Evolutionary conservation across 768 basidiomycete species (phyloP).

Genomic region (Rhodotorula diobovata): DNA sequence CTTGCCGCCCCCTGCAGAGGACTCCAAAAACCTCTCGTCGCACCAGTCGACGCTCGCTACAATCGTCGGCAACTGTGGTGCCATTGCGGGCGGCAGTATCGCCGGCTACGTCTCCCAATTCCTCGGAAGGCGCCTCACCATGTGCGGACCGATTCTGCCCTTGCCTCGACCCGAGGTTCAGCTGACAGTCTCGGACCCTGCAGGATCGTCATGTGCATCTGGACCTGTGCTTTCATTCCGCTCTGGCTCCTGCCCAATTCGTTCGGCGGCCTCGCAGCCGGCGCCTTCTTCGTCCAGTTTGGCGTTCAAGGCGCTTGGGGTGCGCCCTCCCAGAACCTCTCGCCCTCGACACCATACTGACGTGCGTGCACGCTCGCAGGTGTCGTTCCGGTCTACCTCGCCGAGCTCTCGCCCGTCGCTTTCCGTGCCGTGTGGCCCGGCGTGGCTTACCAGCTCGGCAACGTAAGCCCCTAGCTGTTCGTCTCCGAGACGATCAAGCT

Average conservation of each 20-base stretch:
- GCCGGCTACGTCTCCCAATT: slow-evolving; percentile 58
- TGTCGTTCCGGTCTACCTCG: slow-evolving; percentile 66
- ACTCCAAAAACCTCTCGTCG: slow-evolving; percentile 31
- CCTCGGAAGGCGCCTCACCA: slow-evolving; percentile 76
- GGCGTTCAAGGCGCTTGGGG: slow-evolving; percentile 15
- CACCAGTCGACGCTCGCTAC: slow-evolving; percentile 38
- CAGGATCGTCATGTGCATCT: slow-evolving; percentile 59
- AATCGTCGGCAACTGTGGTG: slow-evolving; percentile 45
- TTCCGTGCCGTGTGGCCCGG: slow-evolving; percentile 86
- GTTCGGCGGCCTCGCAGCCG: slow-evolving; percentile 68
- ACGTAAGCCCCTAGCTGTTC: too few species aligned
- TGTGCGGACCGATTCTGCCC: too few species aligned
- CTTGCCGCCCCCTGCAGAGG: not conserved
- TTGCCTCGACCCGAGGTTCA: too few species aligned
- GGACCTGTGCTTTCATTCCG: slow-evolving; percentile 53
- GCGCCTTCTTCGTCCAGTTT: slow-evolving; percentile 78
- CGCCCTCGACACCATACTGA: not conserved
- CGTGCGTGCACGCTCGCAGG: not conserved
- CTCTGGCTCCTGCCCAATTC: slow-evolving; percentile 74
- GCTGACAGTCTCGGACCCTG: too few species aligned
- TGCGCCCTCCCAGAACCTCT: slow-evolving; percentile 53
- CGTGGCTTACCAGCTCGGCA: not conserved
- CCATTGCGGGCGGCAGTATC: slow-evolving; percentile 33
- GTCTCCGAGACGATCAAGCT: too few species aligned
- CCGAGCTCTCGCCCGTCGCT: slow-evolving; percentile 79